phyloP scores from a whole-genome alignment of 2,329 filamentous ascomycete species.

The Alternaria triticimaculans region DNA sequence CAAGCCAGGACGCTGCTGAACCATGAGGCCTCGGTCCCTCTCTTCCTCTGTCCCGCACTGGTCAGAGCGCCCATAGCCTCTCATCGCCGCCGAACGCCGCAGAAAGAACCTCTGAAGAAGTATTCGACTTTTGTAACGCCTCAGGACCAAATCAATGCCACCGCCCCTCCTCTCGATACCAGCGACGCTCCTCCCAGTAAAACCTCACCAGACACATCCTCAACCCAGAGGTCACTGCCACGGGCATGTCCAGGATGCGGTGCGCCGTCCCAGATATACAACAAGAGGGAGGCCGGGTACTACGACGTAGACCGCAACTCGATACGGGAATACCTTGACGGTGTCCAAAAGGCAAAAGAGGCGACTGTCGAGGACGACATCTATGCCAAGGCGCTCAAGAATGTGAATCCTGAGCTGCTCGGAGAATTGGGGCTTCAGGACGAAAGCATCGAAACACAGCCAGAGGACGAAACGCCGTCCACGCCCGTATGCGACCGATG shows the following conservation, averaged over 20 bases:
- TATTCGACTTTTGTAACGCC: slow-evolving; percentile 35
- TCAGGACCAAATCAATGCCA: slow-evolving; percentile 23
- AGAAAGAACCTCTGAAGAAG: slow-evolving; percentile 8
- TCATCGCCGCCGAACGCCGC: slow-evolving; percentile 11
- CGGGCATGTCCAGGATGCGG: slow-evolving; percentile 68
- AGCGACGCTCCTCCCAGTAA: not conserved
- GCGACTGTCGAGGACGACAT: slow-evolving; percentile 43
- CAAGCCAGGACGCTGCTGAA: slow-evolving; percentile 37
- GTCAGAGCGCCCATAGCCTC: slow-evolving; percentile 25
- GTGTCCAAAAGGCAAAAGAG: slow-evolving; percentile 28
- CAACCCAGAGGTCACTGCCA: slow-evolving; percentile 49
- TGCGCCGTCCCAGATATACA: slow-evolving; percentile 64
- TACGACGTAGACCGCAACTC: slow-evolving; percentile 60
- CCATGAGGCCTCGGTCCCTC: slow-evolving; percentile 35
- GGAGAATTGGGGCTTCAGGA: slow-evolving; percentile 40
- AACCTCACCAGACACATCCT: slow-evolving; percentile 1
- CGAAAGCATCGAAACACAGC: slow-evolving; percentile 17
- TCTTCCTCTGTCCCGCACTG: slow-evolving; percentile 46
- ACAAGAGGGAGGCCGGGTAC: slow-evolving; percentile 63
- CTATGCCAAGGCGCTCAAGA: slow-evolving; percentile 45
- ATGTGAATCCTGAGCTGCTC: slow-evolving; percentile 35
- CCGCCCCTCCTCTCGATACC: slow-evolving; percentile 12
- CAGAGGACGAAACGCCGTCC: slow-evolving; percentile 23
- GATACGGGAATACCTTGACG: slow-evolving; percentile 50
- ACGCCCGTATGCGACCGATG: slow-evolving; percentile 84